These are phyloP conservation scores for Malus hybrid DNA, from an alignment of 331 rosid species.

Conservation along the genomic window DNA sequence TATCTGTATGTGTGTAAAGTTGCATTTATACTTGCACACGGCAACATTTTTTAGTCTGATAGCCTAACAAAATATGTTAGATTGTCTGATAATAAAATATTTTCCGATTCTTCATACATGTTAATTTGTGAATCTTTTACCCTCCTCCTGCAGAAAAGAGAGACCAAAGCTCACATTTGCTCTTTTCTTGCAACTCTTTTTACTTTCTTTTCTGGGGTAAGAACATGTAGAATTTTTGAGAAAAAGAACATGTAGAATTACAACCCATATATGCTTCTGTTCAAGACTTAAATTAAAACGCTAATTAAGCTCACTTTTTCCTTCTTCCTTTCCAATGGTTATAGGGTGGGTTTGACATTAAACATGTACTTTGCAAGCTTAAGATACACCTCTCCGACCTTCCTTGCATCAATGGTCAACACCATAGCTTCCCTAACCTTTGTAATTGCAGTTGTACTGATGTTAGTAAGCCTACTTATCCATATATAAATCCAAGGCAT, in stretches of 20 bases:
- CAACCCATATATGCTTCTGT: neutral
- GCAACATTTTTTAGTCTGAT: neutral
- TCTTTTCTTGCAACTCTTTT: slow-evolving; percentile 56
- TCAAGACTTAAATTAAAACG: neutral
- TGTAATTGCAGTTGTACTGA: slow-evolving; percentile 45
- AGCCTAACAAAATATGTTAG: neutral
- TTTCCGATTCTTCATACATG: neutral
- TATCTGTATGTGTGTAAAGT: slow-evolving; percentile 4
- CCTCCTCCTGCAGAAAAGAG: slow-evolving; percentile 28
- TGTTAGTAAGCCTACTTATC: slow-evolving; percentile 19
- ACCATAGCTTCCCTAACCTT: slow-evolving; percentile 62
- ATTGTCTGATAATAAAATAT: neutral
- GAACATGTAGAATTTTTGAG: neutral
- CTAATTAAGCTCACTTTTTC: neutral
- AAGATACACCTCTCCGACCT: slow-evolving; percentile 68
- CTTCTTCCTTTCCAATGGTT: neutral
- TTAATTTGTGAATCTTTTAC: too few species aligned
- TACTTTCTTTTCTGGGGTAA: slow-evolving; percentile 79
- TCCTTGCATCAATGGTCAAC: slow-evolving; percentile 51
- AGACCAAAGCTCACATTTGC: slow-evolving; percentile 60
- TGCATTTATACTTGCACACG: neutral
- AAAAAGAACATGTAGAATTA: neutral
- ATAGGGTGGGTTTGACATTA: slow-evolving; percentile 51
- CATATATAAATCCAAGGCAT: neutral
- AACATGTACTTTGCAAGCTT: slow-evolving; percentile 73